Conservation (phyloP, 2,329 filamentous ascomycete species). For the Arthroderma sp. region DNA sequence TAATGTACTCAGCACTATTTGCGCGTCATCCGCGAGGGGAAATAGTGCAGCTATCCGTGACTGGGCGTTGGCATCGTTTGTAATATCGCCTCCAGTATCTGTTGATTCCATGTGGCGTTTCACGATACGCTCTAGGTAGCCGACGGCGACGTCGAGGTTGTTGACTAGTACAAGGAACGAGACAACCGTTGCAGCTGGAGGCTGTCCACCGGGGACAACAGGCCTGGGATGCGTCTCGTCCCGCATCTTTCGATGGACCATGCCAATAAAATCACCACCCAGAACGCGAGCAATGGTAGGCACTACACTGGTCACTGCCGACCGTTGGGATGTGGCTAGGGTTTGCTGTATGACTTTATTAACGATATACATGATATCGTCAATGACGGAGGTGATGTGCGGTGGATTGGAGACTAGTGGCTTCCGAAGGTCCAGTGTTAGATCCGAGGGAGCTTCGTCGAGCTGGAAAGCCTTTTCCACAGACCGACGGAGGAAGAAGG, state of each 20-base stretch:
- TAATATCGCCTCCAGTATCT: slow-evolving; percentile 24
- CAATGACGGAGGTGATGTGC: slow-evolving; percentile 87
- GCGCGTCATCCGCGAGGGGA: slow-evolving; percentile 65
- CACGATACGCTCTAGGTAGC: slow-evolving; percentile 83
- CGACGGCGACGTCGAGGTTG: slow-evolving; percentile 81
- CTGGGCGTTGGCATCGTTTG: slow-evolving; percentile 18
- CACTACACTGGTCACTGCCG: slow-evolving; percentile 64
- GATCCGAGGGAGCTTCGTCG: slow-evolving; percentile 70
- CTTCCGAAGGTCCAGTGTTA: slow-evolving; percentile 63
- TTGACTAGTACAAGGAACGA: slow-evolving; percentile 89
- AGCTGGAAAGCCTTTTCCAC: slow-evolving; percentile 97
- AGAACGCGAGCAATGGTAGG: slow-evolving; percentile 70
- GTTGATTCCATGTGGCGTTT: slow-evolving; percentile 46
- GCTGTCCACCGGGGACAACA: slow-evolving; percentile 63
- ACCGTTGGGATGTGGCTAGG: slow-evolving; percentile 70
- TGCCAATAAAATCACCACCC: slow-evolving; percentile 80
- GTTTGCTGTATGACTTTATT: slow-evolving; percentile 81
- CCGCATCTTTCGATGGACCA: slow-evolving; percentile 96
- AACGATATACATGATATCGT: slow-evolving; percentile 99
- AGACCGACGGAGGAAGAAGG: slow-evolving; percentile 90
- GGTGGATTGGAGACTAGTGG: slow-evolving; percentile 66
- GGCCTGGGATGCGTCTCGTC: slow-evolving; percentile 86
- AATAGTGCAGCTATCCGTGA: slow-evolving; percentile 52
- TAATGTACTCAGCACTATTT: slow-evolving; percentile 56
- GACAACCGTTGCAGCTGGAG: slow-evolving; percentile 78